These are phyloP conservation scores for Sporothrix dimorphospora DNA, from an alignment of 2,329 filamentous ascomycete species.

Conservation along the genomic window DNA sequence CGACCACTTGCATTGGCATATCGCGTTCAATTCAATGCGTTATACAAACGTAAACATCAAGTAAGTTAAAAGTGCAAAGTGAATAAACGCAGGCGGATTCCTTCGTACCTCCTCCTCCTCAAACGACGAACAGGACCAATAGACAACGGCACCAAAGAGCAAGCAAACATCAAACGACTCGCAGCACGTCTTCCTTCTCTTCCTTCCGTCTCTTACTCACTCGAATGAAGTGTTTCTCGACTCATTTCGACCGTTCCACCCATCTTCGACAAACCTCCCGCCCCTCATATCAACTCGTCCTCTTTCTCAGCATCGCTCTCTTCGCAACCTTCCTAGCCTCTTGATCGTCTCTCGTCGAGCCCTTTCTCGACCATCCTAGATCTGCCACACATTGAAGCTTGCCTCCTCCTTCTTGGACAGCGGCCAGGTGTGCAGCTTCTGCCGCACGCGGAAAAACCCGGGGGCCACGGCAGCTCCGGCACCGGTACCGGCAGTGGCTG, in stretches of 20 bases:
- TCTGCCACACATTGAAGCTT: conserved; percentile 34
- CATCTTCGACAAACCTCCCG: neutral
- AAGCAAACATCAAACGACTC: too few species aligned
- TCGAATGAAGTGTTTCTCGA: neutral
- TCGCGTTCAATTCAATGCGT: neutral
- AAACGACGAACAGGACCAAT: too few species aligned
- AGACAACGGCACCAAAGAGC: too few species aligned
- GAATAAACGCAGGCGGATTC: neutral
- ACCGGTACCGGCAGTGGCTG: neutral
- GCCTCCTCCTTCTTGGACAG: conserved; percentile 36
- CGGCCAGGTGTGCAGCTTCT: conserved; percentile 41
- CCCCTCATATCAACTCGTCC: too few species aligned
- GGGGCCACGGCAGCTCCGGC: neutral
- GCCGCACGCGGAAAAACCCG: conserved; percentile 38
- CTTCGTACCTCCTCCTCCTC: neutral
- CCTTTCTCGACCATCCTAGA: conserved; percentile 17
- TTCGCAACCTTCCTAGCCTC: neutral
- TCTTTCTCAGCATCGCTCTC: neutral
- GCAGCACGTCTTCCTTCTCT: too few species aligned
- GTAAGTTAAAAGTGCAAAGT: neutral
- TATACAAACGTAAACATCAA: too few species aligned
- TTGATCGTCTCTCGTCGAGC: too few species aligned
- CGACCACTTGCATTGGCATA: neutral
- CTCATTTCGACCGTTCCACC: neutral
- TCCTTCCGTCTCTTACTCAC: neutral